Evolutionary conservation across 805 yeast genomes (phyloP).

Genomic region (Saturnispora dispora): DNA sequence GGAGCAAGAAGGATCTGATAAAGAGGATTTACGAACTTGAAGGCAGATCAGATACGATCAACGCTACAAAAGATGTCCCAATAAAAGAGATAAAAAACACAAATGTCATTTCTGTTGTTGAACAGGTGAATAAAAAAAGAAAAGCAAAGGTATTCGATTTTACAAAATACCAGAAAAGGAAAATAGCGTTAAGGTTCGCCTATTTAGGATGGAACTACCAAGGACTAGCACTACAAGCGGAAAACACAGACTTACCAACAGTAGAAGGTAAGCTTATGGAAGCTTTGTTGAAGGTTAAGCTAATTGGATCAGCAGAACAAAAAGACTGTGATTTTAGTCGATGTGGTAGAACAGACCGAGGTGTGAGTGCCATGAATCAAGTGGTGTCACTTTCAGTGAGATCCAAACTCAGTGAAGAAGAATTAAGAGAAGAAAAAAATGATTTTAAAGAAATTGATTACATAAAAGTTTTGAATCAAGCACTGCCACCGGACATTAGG

Average conservation of each 20-base stretch:
- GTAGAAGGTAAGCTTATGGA: conserved; percentile 71
- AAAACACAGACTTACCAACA: conserved; percentile 71
- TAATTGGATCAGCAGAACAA: conserved; percentile 55
- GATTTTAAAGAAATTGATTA: conserved; percentile 73
- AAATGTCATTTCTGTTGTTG: not conserved
- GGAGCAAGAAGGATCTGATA: conserved; percentile 63
- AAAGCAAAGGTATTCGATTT: conserved; percentile 52
- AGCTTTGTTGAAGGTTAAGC: conserved; percentile 57
- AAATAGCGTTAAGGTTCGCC: conserved; percentile 73
- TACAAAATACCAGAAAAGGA: conserved; percentile 50
- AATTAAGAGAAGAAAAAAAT: conserved; percentile 44
- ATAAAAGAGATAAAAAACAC: not conserved
- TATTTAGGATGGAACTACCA: conserved; percentile 93
- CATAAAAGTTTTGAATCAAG: conserved; percentile 60
- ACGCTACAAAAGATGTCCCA: not conserved
- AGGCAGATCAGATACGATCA: conserved; percentile 5
- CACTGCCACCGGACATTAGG: conserved; percentile 73
- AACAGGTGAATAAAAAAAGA: conserved; percentile 6
- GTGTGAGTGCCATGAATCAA: conserved; percentile 96
- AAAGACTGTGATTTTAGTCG: conserved; percentile 66
- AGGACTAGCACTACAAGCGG: conserved; percentile 78
- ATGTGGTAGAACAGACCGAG: conserved; percentile 92
- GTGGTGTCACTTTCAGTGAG: conserved; percentile 76
- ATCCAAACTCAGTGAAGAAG: conserved; percentile 53
- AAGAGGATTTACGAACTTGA: conserved; percentile 51